Conservation (phyloP, 495 filamentous ascomycete species). For the Penicillium bovifimosum region DNA sequence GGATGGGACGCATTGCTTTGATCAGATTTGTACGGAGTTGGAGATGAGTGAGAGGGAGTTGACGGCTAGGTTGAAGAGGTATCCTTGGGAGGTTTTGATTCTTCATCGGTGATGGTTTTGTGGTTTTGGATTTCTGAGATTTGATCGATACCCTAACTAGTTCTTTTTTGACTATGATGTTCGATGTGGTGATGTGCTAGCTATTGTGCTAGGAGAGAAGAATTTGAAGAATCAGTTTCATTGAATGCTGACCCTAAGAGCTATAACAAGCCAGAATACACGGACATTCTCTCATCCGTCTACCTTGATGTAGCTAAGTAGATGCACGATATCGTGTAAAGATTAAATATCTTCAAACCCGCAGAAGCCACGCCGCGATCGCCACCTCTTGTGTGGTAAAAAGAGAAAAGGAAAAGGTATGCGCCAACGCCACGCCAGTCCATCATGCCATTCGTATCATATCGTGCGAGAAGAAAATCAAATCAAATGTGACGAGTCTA, state of each 20-base stretch:
- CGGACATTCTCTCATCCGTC: background rate
- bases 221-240: background rate
- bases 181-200: background rate
- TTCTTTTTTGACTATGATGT: background rate
- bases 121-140: background rate
- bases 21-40: constrained; percentile 83
- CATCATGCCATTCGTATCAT: constrained; percentile 20
- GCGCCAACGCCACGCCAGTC: constrained; percentile 17
- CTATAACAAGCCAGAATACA: background rate
- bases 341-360: background rate
- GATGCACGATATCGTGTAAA: background rate
- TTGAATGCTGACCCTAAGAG: background rate
- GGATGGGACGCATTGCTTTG: constrained; percentile 79
- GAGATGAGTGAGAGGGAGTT: constrained; percentile 53
- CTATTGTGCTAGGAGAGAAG: background rate
- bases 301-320: background rate
- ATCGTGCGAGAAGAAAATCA: constrained; percentile 7
- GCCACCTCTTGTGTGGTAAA: background rate
- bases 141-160: constrained; percentile 12
- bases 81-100: constrained; percentile 48
- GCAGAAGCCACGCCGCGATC: background rate
- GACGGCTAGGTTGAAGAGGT: constrained; percentile 44
- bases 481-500: constrained; percentile 13
- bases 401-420: constrained; percentile 9
- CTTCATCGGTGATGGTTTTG: constrained; percentile 43